A percentile compares a stretch with the other conserved stretches of the same genome.
Conservation (phyloP, 768 basidiomycete genomes). For the Lanmaoa rubissima region DNA sequence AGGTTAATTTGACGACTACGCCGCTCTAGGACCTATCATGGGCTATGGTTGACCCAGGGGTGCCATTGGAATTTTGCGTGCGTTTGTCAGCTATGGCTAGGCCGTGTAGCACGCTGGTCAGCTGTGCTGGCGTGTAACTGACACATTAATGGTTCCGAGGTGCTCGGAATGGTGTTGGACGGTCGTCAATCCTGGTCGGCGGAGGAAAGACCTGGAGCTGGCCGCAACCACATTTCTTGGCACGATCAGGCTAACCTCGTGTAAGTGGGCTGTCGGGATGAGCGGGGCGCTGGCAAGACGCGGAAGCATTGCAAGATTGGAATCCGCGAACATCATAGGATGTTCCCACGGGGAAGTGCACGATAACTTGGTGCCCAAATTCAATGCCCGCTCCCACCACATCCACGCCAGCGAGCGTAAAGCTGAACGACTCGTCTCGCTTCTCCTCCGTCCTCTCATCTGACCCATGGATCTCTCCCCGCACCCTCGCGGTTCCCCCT, state of each 20-base stretch:
- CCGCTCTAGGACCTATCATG: constrained; percentile 15
- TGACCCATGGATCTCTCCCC: constrained; percentile 36
- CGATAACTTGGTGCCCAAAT: constrained; percentile 40
- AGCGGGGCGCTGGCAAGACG: constrained; percentile 32
- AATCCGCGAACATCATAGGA: constrained; percentile 33
- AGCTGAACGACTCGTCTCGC: too few species aligned
- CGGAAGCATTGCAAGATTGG: constrained; percentile 32
- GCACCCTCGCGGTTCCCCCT: constrained; percentile 56
- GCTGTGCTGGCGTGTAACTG: neutral
- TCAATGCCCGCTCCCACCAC: constrained; percentile 41
- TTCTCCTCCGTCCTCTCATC: constrained; percentile 24
- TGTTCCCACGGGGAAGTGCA: constrained; percentile 35
- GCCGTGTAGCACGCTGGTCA: neutral
- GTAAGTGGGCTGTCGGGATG: constrained; percentile 12
- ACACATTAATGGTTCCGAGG: neutral
- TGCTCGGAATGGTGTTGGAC: neutral
- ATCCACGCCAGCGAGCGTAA: constrained; percentile 30
- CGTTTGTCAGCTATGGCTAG: neutral
- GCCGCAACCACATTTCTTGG: neutral
- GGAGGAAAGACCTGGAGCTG: too few species aligned
- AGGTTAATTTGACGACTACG: constrained; percentile 19
- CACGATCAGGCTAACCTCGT: constrained; percentile 7
- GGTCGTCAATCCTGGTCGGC: too few species aligned
- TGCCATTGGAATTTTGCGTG: neutral
- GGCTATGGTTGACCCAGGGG: neutral